Evolutionary conservation across 495 filamentous ascomycete species (phyloP), one percentile per base, ranked within the genome.

Genomic region (Aspergillus diversus): DNA sequence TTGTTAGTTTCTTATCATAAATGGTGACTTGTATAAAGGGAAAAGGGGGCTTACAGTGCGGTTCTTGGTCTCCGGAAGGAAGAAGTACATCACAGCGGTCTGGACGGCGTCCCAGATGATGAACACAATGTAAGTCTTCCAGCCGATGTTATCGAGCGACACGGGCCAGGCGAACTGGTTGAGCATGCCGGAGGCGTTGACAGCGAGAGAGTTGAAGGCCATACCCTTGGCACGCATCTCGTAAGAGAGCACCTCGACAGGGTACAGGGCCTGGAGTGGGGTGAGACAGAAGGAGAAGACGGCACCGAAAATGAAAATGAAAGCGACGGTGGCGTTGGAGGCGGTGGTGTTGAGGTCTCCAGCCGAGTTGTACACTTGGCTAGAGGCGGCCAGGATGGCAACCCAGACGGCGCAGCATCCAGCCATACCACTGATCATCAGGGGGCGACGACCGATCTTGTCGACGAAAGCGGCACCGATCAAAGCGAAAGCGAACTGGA

Each of bases 231-330:
- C 87, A 37, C 86, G 79, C 66, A 79, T 79, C 48, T 85, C 80
- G 66, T 79, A 84, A 4, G 77, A 74, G 9, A 89, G 75, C 37
- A 84, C 82, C 70, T 90, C 88, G 27, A 86, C 82, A 1, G 85
- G 85, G 75, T 89, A 90, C 37, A 89, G 74, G 52, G 81, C 83
- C 63, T 87, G 85, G n/a, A 89, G 75, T 0, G 86, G 85, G 80
- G 57, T 56, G 9, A 77, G 4, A 39, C 34, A 42, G 51, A 61
- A 55, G 7, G 49, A 43, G 59, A 47, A 61, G 12, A 42, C 34
- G 27, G 16, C 34, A 17, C 59, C 59, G 31, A 61, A 55, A 9
- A 61, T 42, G 39, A 55, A 61, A 31, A 61, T 61, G 27, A 61
- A 55, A 9, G 1, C 59, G 2, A 61, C 12, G 4, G 34, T 54